These are phyloP conservation scores for Sporisorium exsertum DNA, from an alignment of 1,284 basidiomycete genomes.

Conservation along the genomic window DNA sequence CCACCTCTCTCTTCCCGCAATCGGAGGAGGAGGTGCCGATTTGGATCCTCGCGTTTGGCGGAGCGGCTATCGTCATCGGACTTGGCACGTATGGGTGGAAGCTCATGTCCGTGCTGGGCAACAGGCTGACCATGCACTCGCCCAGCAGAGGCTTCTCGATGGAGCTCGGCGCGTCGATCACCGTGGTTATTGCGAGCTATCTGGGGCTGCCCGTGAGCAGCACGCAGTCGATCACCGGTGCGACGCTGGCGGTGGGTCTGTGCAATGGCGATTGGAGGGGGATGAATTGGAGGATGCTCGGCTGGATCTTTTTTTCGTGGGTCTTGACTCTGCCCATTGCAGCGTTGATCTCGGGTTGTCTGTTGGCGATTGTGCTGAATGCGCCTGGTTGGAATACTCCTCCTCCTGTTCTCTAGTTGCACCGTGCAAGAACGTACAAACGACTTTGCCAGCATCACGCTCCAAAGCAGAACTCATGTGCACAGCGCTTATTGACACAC, in stretches of 20 bases:
- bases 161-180: constrained; percentile 50
- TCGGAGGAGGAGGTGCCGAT: constrained; percentile 27
- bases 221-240: constrained; percentile 51
- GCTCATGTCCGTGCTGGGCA: constrained; percentile 50
- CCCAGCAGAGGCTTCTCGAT: constrained; percentile 54
- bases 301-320: constrained; percentile 52
- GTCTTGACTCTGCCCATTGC: constrained; percentile 53
- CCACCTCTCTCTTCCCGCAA: constrained; percentile 25
- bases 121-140: constrained; percentile 50
- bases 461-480: no score
- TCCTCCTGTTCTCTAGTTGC: constrained; percentile 29
- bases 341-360: constrained; percentile 41
- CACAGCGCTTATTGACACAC: no score
- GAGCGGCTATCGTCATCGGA: constrained; percentile 44
- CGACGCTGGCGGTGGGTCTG: constrained; percentile 39
- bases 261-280: constrained; percentile 37
- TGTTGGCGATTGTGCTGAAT: constrained; percentile 43
- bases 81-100: constrained; percentile 50
- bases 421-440: neutral
- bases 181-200: constrained; percentile 35
- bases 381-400: constrained; percentile 49
- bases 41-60: constrained; percentile 52
- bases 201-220: constrained; percentile 40
- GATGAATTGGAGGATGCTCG: constrained; percentile 46
- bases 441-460: no score